Evolutionary conservation across 768 basidiomycete species (phyloP).

Genomic region (Amanita rimosa): DNA sequence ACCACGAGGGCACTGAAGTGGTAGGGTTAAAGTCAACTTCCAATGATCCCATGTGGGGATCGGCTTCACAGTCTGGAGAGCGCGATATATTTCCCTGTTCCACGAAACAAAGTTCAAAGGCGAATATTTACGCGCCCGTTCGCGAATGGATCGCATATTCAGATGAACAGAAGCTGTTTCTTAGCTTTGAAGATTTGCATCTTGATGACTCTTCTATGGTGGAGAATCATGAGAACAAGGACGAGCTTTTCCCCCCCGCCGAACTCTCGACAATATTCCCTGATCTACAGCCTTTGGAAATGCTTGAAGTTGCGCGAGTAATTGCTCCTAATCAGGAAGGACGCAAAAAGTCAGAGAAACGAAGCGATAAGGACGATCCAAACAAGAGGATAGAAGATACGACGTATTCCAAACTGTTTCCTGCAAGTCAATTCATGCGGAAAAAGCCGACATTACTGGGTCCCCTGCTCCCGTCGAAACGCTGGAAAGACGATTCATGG

Average conservation of each 20-base stretch:
- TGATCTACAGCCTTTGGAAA: constrained; percentile 55
- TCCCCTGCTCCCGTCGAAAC: constrained; percentile 71
- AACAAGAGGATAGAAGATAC: constrained; percentile 72
- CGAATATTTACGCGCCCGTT: constrained; percentile 40
- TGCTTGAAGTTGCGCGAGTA: constrained; percentile 36
- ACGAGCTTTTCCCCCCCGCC: constrained; percentile 19
- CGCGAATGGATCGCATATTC: constrained; percentile 56
- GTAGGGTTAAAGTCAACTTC: constrained; percentile 44
- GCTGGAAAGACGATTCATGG: constrained; percentile 58
- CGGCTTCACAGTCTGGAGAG: constrained; percentile 30
- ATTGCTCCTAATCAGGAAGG: constrained; percentile 20
- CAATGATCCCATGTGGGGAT: constrained; percentile 40
- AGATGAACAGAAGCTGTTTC: constrained; percentile 39
- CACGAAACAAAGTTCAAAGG: constrained; percentile 29
- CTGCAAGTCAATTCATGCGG: constrained; percentile 70
- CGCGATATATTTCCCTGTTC: constrained; percentile 18
- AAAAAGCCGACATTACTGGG: constrained; percentile 77
- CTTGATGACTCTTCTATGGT: constrained; percentile 8
- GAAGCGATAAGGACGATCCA: constrained; percentile 56
- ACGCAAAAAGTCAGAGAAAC: constrained; percentile 49
- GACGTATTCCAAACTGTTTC: constrained; percentile 63
- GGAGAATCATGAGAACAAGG: constrained; percentile 17
- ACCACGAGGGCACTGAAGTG: constrained; percentile 9
- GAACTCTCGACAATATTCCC: constrained; percentile 72
- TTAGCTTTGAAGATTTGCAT: constrained; percentile 32